Base-by-base conservation (phyloP, 1,284 basidiomycete genomes). In the Leucoagaricus sp. region DNA sequence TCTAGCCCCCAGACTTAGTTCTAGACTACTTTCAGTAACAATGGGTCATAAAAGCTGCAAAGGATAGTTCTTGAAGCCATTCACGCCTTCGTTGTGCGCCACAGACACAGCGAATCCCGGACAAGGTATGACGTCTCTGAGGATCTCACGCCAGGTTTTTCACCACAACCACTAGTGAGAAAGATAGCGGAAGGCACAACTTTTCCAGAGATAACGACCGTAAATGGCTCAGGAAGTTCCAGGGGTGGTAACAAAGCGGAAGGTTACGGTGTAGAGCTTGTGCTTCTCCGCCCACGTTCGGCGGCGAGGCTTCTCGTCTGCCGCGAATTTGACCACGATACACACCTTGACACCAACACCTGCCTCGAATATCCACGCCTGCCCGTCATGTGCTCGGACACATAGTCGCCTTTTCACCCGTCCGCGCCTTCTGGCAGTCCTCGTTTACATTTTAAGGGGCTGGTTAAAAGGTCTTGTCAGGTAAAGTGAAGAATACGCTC, bases 401-500 rank as follows among this genome's bases (percentile, higher is more conserved):
- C 4, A 21, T 13, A 45, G n/a, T 25, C 29, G n/a, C 13, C n/a
- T 21, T 45, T 17, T 23, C n/a, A 25, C 13, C 13, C 10, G n/a
- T 25, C 36, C 49, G 19, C 5, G 5, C 49, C 10, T 31, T 19
- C 19, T 28, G 5, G 8, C 13, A 17, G 40, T 12, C 17, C 12
- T 21, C 21, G 40, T 31, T 44, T 8, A 17, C 17, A n/a, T 19
- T 10, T 9, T 29, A n/a, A 40, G 52, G 31, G 44, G 23, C 25
- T 42, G 28, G 15, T 28, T n/a, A 25, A n/a, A 29, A 17, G n/a
- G 17, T 23, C 28, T 10, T 49, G 48, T 34, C 48, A 56, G 15
- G 10, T 45, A 56, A 56, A 23, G 40, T 50, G 17, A 42, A 41
- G 23, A 33, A 56, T 49, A 33, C 40, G 17, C 21, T 33, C 41